Conservation (phyloP, 2,329 filamentous ascomycete species). For the Cladophialophora psammophila region DNA sequence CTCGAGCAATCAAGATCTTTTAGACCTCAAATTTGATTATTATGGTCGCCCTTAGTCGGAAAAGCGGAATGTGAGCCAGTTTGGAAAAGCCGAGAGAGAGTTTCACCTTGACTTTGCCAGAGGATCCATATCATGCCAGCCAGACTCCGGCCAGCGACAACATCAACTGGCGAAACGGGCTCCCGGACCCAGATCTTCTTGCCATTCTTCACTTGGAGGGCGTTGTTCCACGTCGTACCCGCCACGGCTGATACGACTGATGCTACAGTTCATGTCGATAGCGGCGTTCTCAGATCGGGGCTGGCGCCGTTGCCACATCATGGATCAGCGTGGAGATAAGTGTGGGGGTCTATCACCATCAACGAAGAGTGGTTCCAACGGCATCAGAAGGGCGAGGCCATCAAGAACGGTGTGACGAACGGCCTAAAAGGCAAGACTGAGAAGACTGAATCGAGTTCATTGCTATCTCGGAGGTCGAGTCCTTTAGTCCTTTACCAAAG, state of each 20-base stretch:
- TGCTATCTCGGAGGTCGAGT: slow-evolving; percentile 47
- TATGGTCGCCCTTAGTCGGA: too few species aligned
- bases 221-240: slow-evolving; percentile 2
- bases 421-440: not conserved
- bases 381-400: not conserved
- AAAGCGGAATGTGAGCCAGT: too few species aligned
- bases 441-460: slow-evolving; percentile 41
- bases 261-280: too few species aligned
- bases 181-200: slow-evolving; percentile 5
- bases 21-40: too few species aligned
- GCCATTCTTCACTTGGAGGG: slow-evolving; percentile 19
- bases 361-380: slow-evolving; percentile 35
- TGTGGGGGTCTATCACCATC: slow-evolving; percentile 45
- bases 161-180: too few species aligned
- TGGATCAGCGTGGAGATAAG: slow-evolving; percentile 45
- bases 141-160: too few species aligned
- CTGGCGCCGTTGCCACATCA: slow-evolving; percentile 41
- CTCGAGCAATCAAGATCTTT: too few species aligned
- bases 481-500: slow-evolving; percentile 45
- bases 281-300: too few species aligned
- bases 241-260: too few species aligned
- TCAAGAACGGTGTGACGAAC: not conserved
- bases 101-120: slow-evolving; percentile 8
- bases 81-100: too few species aligned
- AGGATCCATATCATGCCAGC: slow-evolving; percentile 14